A percentile compares a stretch with the other conserved stretches of the same genome.
Evolutionary conservation across 305 asterid species (phyloP).

Genomic region (Solanum chacoense): DNA sequence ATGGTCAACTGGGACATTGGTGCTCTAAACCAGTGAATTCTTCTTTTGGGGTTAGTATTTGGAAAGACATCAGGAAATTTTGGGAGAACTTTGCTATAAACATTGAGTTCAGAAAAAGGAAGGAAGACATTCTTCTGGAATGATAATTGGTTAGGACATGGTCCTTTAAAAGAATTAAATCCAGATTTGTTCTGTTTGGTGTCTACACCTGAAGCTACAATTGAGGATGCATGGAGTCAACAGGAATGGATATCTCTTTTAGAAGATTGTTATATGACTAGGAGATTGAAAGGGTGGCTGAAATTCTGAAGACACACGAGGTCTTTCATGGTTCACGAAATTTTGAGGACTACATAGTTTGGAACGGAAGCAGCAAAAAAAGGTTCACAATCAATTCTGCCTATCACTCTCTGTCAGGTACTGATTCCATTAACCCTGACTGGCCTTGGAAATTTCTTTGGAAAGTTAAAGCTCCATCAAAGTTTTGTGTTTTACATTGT

Average conservation of each 20-base stretch:
- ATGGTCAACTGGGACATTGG: background rate
- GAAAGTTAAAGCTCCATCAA: background rate
- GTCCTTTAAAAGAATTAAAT: background rate
- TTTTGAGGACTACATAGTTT: background rate
- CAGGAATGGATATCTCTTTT: background rate
- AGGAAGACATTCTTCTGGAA: background rate
- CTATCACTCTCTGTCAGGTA: background rate
- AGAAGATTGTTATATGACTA: background rate
- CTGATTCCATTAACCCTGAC: background rate
- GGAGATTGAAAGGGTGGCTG: background rate
- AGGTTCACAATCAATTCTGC: background rate
- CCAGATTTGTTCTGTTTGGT: background rate
- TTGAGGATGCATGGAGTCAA: background rate
- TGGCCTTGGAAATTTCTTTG: background rate
- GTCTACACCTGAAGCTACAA: background rate
- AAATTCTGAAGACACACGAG: background rate
- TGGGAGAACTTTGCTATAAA: background rate
- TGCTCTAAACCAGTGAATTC: background rate
- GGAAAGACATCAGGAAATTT: background rate
- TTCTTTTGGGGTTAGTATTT: background rate
- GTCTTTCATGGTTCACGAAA: background rate
- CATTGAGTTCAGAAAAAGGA: background rate
- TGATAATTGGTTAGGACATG: background rate
- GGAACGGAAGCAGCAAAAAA: background rate
- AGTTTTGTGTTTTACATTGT: background rate